Evolutionary conservation across 169 alveolate species (phyloP).

Genomic region (Theileria equi): DNA sequence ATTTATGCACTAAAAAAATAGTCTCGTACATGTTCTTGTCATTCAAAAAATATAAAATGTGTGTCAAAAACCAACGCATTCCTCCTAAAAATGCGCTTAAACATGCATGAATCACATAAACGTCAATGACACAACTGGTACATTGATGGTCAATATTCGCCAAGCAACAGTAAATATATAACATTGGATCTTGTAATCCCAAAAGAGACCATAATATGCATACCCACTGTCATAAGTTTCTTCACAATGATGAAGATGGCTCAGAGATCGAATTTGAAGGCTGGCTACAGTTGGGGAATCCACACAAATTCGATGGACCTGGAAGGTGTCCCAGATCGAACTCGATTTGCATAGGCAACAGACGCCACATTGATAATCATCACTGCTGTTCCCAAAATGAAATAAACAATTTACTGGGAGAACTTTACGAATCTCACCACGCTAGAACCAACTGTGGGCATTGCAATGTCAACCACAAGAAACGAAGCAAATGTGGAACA

Average conservation of each 20-base stretch:
- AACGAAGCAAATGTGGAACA: slow-evolving; percentile 1
- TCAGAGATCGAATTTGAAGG: slow-evolving; percentile 67
- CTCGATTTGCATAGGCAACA: not conserved
- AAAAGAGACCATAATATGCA: not conserved
- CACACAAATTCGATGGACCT: not conserved
- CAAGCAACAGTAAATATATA: not conserved
- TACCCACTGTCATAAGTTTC: not conserved
- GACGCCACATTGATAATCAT: not conserved
- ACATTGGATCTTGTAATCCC: slow-evolving; percentile 8
- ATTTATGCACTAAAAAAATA: slow-evolving; percentile 27
- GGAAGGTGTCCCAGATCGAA: slow-evolving; percentile 27
- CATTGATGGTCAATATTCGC: slow-evolving; percentile 1
- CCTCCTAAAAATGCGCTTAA: not conserved
- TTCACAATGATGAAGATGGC: slow-evolving; percentile 49
- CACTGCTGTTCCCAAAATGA: slow-evolving; percentile 2
- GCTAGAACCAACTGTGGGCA: not conserved
- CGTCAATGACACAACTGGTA: slow-evolving; percentile 4
- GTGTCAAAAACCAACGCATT: not conserved
- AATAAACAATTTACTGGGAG: not conserved
- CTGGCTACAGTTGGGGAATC: slow-evolving; percentile 52
- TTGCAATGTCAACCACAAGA: slow-evolving; percentile 18
- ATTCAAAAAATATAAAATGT: not conserved
- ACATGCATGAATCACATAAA: slow-evolving; percentile 37
- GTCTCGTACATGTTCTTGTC: not conserved
- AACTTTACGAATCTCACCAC: not conserved